Evolutionary conservation across 1,284 basidiomycete species (phyloP).

Genomic region (Trametes polyzona): DNA sequence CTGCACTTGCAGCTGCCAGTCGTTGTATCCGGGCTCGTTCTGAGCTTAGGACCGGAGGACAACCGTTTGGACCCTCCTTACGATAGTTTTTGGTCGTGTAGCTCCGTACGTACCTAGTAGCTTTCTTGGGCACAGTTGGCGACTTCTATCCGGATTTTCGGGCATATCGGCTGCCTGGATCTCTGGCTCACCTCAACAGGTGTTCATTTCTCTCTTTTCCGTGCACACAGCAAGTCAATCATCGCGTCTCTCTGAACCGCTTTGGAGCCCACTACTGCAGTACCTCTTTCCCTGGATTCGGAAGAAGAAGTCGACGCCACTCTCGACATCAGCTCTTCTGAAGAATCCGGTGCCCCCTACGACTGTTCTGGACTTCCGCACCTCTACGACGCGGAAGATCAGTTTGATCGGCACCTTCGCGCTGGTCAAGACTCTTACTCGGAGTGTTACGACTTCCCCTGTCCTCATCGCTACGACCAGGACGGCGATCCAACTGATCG

Average conservation of each 20-base stretch:
- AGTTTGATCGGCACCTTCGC: background rate
- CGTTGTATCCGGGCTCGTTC: no score
- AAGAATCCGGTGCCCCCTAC: background rate
- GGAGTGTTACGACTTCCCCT: background rate
- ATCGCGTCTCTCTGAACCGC: no score
- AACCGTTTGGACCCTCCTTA: constrained; percentile 1
- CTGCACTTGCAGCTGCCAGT: no score
- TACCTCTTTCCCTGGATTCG: background rate
- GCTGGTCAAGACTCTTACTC: background rate
- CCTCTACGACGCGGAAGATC: background rate
- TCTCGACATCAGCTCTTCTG: background rate
- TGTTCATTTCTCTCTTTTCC: no score
- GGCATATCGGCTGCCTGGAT: no score
- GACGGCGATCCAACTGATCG: background rate
- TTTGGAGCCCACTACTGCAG: no score
- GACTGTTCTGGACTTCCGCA: background rate
- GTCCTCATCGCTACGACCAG: background rate
- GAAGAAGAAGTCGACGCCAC: background rate
- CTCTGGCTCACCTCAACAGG: no score
- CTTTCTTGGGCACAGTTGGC: no score
- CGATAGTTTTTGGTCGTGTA: background rate
- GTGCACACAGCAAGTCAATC: no score
- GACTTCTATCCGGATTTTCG: no score
- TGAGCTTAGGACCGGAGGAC: background rate
- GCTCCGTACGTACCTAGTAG: background rate